Evolutionary conservation across 768 basidiomycete species (phyloP).

Genomic region (Podaxis pistillaris): DNA sequence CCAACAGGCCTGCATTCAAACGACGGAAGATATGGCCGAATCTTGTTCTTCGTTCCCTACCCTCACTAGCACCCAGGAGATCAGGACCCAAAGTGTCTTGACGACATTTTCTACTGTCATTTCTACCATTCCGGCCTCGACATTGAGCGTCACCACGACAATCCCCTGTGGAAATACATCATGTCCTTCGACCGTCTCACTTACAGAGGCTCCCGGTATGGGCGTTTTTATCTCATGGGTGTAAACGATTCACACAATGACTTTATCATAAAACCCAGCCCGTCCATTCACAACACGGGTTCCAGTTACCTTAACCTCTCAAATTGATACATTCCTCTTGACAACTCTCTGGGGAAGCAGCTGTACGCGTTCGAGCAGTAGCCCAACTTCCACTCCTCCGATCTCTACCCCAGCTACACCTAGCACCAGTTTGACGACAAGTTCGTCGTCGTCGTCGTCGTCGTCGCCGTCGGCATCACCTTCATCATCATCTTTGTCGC

Average conservation of each 20-base stretch:
- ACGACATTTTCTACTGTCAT: conserved; percentile 35
- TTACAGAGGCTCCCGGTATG: not conserved
- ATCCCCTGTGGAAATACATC: not conserved
- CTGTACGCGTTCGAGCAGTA: not conserved
- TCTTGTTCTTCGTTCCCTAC: conserved; percentile 44
- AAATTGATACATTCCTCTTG: not conserved
- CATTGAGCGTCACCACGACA: not conserved
- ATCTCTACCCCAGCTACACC: not conserved
- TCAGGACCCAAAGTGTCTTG: conserved; percentile 32
- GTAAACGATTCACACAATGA: not conserved
- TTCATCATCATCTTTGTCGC: not conserved
- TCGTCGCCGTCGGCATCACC: too few species aligned
- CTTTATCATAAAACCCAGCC: not conserved
- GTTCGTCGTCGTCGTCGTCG: not conserved
- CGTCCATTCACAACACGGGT: not conserved
- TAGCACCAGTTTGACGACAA: not conserved
- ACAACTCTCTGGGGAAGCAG: conserved; percentile 2
- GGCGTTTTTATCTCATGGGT: not conserved
- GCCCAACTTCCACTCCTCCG: not conserved
- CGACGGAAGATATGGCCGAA: conserved; percentile 27
- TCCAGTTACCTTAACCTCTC: not conserved
- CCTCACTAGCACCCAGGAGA: conserved; percentile 36
- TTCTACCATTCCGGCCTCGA: conserved; percentile 2
- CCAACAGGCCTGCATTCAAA: not conserved
- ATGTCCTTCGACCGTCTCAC: not conserved